Evolutionary conservation across 1,284 basidiomycete species (phyloP), one percentile per base, ranked within the genome.

Genomic region (Moesziomyces parantarcticus): DNA sequence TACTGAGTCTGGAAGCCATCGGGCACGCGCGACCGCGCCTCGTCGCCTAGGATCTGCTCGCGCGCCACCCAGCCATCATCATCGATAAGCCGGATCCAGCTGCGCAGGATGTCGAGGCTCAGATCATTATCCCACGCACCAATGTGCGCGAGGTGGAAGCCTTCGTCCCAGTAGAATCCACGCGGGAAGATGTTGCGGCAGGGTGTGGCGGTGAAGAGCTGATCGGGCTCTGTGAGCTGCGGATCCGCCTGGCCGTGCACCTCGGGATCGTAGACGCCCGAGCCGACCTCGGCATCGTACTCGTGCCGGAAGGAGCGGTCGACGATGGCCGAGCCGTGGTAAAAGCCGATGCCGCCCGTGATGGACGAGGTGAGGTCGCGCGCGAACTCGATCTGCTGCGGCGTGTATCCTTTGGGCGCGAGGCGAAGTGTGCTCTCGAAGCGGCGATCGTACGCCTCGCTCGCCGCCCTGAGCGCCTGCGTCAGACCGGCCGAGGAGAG

Each of bases 111-210:
- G 80, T 94, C 91, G 25, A 97, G 87, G 76, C 92, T 92, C 65
- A 97, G 89, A 77, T 93, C 92, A 64, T 91, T 93, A 80, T 97
- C 95, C 92, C 92, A 96, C 73, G 90, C 89, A 21, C 92, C 93
- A 46, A 97, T 92, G 76, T 94, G 90, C 42, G 93, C 85, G 32
- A 97, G 85, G 84, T 97, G 95, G 87, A 97, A 97, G 2, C 94
- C 94, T 85, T 97, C 94, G 81, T 97, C 94, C 92, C 94, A 97
- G 84, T 97, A 97, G 84, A 97, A 97, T 22, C 94, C 94, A 83
- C 94, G 88, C 2, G 94, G 94, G 87, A 97, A 97, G 86, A 97
- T 95, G 75, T 92, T 94, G 49, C 95, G 88, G 82, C 93, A 94
- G 1, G 94, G 94, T 0, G 94, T 97, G 0, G 92, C 94, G 7